Evolutionary conservation across 345 rosid genomes (phyloP).

Genomic region (Linum lewisii): DNA sequence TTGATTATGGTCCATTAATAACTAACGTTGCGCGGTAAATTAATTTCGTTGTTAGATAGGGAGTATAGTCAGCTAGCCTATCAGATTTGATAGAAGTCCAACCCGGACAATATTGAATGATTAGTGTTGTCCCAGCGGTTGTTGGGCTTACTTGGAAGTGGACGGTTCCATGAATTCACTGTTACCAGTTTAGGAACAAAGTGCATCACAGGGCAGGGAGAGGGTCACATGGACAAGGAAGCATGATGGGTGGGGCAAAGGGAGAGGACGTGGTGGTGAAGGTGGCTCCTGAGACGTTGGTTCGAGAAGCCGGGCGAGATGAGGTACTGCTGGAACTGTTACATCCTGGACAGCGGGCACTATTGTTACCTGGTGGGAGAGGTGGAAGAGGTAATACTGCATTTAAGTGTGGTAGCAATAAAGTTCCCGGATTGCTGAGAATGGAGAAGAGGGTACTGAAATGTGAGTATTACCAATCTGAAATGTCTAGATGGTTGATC

Average conservation of each 20-base stretch:
- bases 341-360: conserved; percentile 67
- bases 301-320: conserved; percentile 59
- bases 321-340: conserved; percentile 79
- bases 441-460: conserved; percentile 94
- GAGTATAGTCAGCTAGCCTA: no score
- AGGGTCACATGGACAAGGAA: conserved; percentile 77
- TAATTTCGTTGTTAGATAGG: no score
- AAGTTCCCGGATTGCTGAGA: conserved; percentile 92
- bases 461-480: conserved; percentile 44
- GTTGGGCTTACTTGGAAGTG: conserved; percentile 68
- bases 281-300: conserved; percentile 78
- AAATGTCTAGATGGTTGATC: background rate
- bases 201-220: conserved; percentile 80
- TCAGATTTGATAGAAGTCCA: no score
- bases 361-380: conserved; percentile 83
- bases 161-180: conserved; percentile 76
- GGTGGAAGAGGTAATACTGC: conserved; percentile 97
- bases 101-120: no score
- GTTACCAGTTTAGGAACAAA: conserved; percentile 67
- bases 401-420: conserved; percentile 68
- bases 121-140: no score
- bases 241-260: conserved; percentile 56
- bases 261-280: conserved; percentile 80
- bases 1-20: no score
- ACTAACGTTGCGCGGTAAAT: no score